Base-by-base conservation (phyloP, 257 asterid species). In the Nicotiana attenuata region DNA sequence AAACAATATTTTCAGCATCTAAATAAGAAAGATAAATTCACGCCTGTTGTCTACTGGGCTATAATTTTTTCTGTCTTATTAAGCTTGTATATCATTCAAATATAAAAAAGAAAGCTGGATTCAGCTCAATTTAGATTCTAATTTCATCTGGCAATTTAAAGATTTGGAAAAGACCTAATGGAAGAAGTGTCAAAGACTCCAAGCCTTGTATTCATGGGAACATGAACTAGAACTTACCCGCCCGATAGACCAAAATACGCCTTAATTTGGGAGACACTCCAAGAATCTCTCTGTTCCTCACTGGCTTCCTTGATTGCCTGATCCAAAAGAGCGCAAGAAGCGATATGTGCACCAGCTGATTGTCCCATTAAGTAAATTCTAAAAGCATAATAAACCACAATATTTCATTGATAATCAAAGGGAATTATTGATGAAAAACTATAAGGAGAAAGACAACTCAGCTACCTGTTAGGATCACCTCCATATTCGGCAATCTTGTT, bases 331-430 rank as follows among this genome's bases (percentile, higher is more conserved):
- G 97, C 89, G 84, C 99, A 96, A 35, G 97, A 93, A 87, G 94
- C 97, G 80, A 96, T 94, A 82, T 94, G 99, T 2, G 98, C 99
- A 81, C 99, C 98, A 83, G 99, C 98, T 24, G 99, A 96, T 85
- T 96, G 99, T 20, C 99, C 99, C 99, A 96, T 94, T 57, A 96
- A 88, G 85, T 91, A 94, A 45, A 96, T 85, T 84, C 99, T 96
- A 81, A 57, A 60, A 67, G 84, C 45, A 81, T 4, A 63, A 79
- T 16, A 59, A 17, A 64, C 60, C 35, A 47, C 52, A 13, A 67
- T 45, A 60, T 65, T 3, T 59, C 38, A 65, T 82, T 52, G 53
- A 69, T 80, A 79, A 81, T 38, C 80, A 56, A 60, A 78, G 69
- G 53, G 56, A 14, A 22, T 29, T 65, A 59, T 57, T 82, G 16